These are phyloP conservation scores for Blastobotrys niveus DNA, from an alignment of 1,139 yeast genomes.

Conservation along the genomic window DNA sequence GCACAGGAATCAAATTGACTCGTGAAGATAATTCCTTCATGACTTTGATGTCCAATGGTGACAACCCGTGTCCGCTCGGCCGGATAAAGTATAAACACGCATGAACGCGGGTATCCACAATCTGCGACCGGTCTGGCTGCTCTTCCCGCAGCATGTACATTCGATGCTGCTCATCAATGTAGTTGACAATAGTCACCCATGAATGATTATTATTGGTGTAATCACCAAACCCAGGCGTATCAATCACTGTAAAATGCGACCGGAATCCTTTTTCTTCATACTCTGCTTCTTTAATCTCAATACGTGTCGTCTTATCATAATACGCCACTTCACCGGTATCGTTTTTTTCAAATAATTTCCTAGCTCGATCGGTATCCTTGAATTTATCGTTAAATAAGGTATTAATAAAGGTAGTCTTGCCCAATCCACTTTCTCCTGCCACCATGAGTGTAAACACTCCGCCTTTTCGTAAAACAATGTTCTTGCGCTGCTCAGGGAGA, in stretches of 20 bases:
- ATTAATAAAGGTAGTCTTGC: conserved; percentile 74
- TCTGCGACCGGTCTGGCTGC: conserved; percentile 55
- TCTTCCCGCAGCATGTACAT: conserved; percentile 57
- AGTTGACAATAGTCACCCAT: conserved; percentile 55
- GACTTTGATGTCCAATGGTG: conserved; percentile 57
- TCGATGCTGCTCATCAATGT: conserved; percentile 57
- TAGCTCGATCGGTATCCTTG: conserved; percentile 38
- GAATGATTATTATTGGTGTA: conserved; percentile 52
- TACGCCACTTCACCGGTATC: conserved; percentile 7
- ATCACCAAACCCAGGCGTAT: conserved; percentile 79
- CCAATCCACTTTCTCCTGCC: conserved; percentile 88
- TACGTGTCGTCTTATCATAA: conserved; percentile 35
- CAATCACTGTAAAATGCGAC: conserved; percentile 51
- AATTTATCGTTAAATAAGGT: conserved; percentile 53
- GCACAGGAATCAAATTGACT: conserved; percentile 70
- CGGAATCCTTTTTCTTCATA: conserved; percentile 49
- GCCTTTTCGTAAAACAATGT: conserved; percentile 71
- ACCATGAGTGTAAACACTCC: conserved; percentile 86
- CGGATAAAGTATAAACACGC: conserved; percentile 66
- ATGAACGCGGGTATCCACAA: conserved; percentile 61
- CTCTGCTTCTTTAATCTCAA: conserved; percentile 40
- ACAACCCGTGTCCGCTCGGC: conserved; percentile 50
- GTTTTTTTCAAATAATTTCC: conserved; percentile 19
- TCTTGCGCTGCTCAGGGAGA: conserved; percentile 80
- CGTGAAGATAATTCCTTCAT: conserved; percentile 61